Evolutionary conservation across 2,329 filamentous ascomycete genomes (phyloP).

Genomic region (Verruconis gallopava): DNA sequence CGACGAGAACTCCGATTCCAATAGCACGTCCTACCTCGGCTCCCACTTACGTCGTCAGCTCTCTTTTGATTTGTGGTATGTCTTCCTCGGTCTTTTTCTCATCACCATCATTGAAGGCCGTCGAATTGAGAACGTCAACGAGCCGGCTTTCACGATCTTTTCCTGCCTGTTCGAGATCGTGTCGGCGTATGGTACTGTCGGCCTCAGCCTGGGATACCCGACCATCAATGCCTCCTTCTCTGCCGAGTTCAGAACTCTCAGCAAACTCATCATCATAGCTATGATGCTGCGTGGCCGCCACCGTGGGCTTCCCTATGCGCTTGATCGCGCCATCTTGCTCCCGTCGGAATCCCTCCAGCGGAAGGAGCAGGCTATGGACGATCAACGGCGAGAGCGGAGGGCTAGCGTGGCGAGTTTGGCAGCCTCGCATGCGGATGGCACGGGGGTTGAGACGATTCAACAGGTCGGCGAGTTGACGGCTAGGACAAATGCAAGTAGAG

Average conservation of each 20-base stretch:
- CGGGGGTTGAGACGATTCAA: neutral
- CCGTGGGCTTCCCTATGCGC: slow-evolving; percentile 51
- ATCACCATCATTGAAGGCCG: slow-evolving; percentile 76
- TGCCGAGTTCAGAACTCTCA: slow-evolving; percentile 62
- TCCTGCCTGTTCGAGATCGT: slow-evolving; percentile 30
- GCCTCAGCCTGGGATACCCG: slow-evolving; percentile 73
- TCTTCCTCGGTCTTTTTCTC: slow-evolving; percentile 87
- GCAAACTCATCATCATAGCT: slow-evolving; percentile 51
- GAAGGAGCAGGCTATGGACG: slow-evolving; percentile 7
- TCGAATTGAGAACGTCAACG: slow-evolving; percentile 48
- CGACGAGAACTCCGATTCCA: slow-evolving; percentile 35
- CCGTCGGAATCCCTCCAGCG: slow-evolving; percentile 49
- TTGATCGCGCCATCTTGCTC: slow-evolving; percentile 57
- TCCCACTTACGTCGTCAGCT: slow-evolving; percentile 85
- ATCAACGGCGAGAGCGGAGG: neutral
- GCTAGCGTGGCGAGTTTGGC: slow-evolving; percentile 2
- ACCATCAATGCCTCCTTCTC: slow-evolving; percentile 67
- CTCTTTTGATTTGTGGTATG: slow-evolving; percentile 95
- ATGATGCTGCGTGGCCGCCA: slow-evolving; percentile 55
- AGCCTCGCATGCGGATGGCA: neutral
- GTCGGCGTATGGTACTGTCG: slow-evolving; percentile 63
- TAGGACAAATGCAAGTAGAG: slow-evolving; percentile 8
- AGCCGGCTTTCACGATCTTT: slow-evolving; percentile 39
- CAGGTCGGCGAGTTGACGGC: neutral
- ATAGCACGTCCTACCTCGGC: slow-evolving; percentile 68